Conservation (phyloP, 768 basidiomycete genomes). For the Trametes meyenii region DNA sequence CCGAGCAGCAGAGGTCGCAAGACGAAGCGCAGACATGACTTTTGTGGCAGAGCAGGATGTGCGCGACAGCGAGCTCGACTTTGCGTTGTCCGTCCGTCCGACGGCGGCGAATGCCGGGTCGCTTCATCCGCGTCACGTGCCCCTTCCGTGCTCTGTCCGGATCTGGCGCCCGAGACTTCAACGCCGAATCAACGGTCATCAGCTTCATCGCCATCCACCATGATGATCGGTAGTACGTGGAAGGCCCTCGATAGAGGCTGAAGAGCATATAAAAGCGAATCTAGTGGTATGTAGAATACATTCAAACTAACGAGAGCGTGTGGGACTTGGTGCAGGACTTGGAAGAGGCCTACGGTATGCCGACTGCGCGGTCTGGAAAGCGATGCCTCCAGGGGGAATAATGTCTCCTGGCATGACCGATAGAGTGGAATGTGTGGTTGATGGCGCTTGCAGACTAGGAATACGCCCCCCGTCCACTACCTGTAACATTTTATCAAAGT, state of each 20-base stretch:
- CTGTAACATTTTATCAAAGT: neutral
- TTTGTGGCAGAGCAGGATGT: conserved; percentile 22
- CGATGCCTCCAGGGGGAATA: neutral
- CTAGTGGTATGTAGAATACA: neutral
- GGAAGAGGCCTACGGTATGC: conserved; percentile 21
- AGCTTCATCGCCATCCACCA: no score
- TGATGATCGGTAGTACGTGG: no score
- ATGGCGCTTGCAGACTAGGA: neutral
- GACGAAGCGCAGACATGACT: conserved; percentile 76
- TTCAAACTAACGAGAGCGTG: neutral
- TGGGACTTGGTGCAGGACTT: conserved; percentile 18
- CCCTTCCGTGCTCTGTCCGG: neutral
- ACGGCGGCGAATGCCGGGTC: conserved; percentile 26
- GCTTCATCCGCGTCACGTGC: conserved; percentile 18
- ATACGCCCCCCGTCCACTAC: conserved; percentile 8
- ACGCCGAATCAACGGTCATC: no score
- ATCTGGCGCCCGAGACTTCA: neutral
- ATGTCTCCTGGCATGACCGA: conserved; percentile 2
- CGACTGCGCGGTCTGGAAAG: neutral
- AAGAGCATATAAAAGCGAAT: neutral
- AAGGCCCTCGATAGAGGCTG: neutral
- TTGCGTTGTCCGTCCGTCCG: conserved; percentile 21
- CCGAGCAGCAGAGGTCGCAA: conserved; percentile 65
- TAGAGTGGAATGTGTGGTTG: neutral
- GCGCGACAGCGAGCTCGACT: conserved; percentile 24